Evolutionary conservation across 129 eudicot species (phyloP).

Genomic region (Arctium lappa): DNA sequence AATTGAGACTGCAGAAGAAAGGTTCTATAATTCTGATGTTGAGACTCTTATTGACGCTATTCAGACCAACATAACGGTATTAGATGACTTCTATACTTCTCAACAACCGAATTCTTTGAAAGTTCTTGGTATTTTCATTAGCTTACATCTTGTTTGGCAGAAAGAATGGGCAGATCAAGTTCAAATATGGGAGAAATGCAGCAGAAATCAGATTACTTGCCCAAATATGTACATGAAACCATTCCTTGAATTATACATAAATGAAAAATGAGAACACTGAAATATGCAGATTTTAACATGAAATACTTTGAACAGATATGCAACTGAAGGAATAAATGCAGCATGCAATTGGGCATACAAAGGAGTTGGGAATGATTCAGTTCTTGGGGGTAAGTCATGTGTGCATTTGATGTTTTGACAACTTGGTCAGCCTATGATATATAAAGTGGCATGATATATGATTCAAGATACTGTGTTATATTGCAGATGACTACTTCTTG

Average conservation of each 20-base stretch:
- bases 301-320: slow-evolving; percentile 57
- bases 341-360: slow-evolving; percentile 93
- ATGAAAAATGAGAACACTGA: background rate
- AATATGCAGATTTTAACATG: background rate
- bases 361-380: slow-evolving; percentile 63
- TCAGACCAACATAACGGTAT: slow-evolving; percentile 74
- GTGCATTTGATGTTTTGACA: background rate
- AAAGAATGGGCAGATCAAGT: slow-evolving; percentile 68
- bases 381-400: slow-evolving; percentile 52
- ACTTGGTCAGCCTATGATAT: background rate
- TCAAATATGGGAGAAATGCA: slow-evolving; percentile 69
- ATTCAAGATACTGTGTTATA: background rate
- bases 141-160: slow-evolving; percentile 28
- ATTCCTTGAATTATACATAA: background rate
- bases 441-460: background rate
- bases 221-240: slow-evolving; percentile 58
- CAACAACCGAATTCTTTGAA: background rate
- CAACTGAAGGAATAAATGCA: slow-evolving; percentile 85
- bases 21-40: slow-evolving; percentile 44
- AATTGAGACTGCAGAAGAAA: slow-evolving; percentile 73
- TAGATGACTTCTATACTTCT: background rate
- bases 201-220: slow-evolving; percentile 49
- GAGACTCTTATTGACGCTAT: slow-evolving; percentile 52
- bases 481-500: slow-evolving; percentile 73
- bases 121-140: background rate